Evolutionary conservation across 306 rosid genomes (phyloP).

Genomic region (Cercis canadensis): DNA sequence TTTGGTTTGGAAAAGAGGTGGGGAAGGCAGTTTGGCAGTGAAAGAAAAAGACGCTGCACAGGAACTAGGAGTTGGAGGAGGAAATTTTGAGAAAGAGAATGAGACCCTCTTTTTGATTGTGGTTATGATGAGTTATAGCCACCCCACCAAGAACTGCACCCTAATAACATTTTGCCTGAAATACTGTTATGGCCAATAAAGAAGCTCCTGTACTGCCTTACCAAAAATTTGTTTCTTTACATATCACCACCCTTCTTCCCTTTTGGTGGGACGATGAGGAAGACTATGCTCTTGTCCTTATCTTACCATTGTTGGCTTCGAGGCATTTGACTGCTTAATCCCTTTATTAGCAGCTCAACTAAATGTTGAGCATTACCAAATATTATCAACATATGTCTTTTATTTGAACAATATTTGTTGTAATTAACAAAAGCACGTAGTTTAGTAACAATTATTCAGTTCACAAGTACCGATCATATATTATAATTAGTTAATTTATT

Average conservation of each 20-base stretch:
- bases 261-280: slow-evolving; percentile 21
- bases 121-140: slow-evolving; percentile 65
- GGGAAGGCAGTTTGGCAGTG: slow-evolving; percentile 43
- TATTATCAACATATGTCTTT: too few relatives aligned
- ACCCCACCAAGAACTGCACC: slow-evolving; percentile 46
- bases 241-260: slow-evolving; percentile 36
- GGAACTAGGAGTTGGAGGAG: slow-evolving; percentile 6
- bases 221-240: slow-evolving; percentile 32
- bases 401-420: too few relatives aligned
- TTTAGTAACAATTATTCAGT: too few relatives aligned
- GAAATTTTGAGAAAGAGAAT: slow-evolving; percentile 42
- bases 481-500: too few relatives aligned
- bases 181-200: slow-evolving; percentile 44
- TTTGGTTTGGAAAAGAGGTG: slow-evolving; percentile 52
- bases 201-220: slow-evolving; percentile 39
- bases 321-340: slow-evolving; percentile 8
- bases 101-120: slow-evolving; percentile 52
- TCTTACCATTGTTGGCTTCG: slow-evolving; percentile 14
- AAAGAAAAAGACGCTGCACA: slow-evolving; percentile 45
- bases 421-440: too few relatives aligned
- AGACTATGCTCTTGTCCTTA: slow-evolving; percentile 15
- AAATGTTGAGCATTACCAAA: too few relatives aligned
- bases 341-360: too few relatives aligned
- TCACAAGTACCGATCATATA: too few relatives aligned
- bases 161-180: slow-evolving; percentile 44